Percentiles rank a stretch among this genome's conserved stretches.
These are phyloP conservation scores for Neurospora hispaniola DNA, from an alignment of 495 filamentous ascomycete genomes.

Conservation along the genomic window DNA sequence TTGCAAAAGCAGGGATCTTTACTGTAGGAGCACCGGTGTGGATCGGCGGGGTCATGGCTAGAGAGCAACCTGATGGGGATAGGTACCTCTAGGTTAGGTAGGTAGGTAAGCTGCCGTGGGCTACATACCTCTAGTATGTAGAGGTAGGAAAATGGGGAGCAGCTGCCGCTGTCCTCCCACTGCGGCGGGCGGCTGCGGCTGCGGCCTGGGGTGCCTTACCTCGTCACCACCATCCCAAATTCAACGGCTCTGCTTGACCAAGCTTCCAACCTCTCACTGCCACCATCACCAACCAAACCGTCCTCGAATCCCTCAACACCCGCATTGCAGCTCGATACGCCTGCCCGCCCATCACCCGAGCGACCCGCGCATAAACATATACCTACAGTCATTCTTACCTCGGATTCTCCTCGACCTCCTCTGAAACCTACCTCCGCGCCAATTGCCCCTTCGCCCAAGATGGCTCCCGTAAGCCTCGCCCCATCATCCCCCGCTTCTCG, in stretches of 20 bases:
- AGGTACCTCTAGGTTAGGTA: too few species aligned
- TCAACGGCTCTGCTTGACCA: conserved; percentile 7
- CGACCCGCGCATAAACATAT: conserved; percentile 6
- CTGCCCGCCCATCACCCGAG: conserved; percentile 16
- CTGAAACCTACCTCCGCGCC: conserved; percentile 17
- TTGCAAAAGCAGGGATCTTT: too few species aligned
- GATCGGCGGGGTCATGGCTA: not conserved
- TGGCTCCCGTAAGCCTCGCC: conserved; percentile 47
- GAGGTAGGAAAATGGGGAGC: not conserved
- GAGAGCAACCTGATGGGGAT: not conserved
- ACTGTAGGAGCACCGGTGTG: too few species aligned
- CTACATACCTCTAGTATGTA: too few species aligned
- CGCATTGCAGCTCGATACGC: conserved; percentile 20
- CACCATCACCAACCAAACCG: conserved; percentile 29
- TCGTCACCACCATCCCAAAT: conserved; percentile 2
- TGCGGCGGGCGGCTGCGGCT: conserved; percentile 1
- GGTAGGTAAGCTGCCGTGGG: too few species aligned
- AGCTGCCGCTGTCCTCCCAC: conserved; percentile 10
- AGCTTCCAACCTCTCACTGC: conserved; percentile 30
- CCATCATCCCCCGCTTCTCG: conserved; percentile 1
- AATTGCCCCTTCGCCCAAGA: conserved; percentile 35
- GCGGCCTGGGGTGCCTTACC: conserved; percentile 3
- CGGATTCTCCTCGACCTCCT: conserved; percentile 20
- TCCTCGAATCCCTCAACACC: not conserved
- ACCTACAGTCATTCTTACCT: conserved; percentile 12